Evolutionary conservation across 2,329 filamentous ascomycete species (phyloP).

Genomic region (Bipolaris bicolor): DNA sequence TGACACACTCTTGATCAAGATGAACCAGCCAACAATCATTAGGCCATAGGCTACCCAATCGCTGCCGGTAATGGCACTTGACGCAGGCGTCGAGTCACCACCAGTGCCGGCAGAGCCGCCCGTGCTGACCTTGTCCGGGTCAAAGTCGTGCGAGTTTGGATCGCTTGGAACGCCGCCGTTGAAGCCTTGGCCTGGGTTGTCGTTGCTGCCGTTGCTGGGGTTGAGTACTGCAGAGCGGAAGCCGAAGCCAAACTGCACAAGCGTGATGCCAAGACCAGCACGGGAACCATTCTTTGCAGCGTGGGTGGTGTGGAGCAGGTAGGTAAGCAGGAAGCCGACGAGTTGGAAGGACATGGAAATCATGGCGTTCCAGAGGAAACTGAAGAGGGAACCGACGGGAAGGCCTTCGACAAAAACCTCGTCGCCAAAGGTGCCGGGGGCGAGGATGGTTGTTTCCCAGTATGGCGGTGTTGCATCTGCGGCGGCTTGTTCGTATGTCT

Average conservation of each 20-base stretch:
- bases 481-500: slow-evolving; percentile 98
- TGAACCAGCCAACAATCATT: slow-evolving; percentile 99
- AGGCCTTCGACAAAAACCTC: slow-evolving; percentile 98
- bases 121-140: slow-evolving; percentile 69
- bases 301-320: slow-evolving; percentile 96
- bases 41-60: slow-evolving; percentile 92
- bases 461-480: slow-evolving; percentile 96
- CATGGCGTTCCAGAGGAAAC: slow-evolving; percentile 87
- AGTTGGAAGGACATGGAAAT: slow-evolving; percentile 98
- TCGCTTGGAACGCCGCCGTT: slow-evolving; percentile 73
- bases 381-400: slow-evolving; percentile 86
- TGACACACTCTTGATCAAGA: slow-evolving; percentile 89
- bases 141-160: slow-evolving; percentile 88
- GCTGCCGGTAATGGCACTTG: slow-evolving; percentile 68
- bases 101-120: slow-evolving; percentile 13
- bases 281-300: slow-evolving; percentile 97
- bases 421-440: slow-evolving; percentile 87
- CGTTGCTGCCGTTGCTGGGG: slow-evolving; percentile 46
- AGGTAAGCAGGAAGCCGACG: slow-evolving; percentile 96
- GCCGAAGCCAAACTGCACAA: slow-evolving; percentile 96
- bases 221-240: slow-evolving; percentile 69
- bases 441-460: slow-evolving; percentile 98
- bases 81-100: slow-evolving; percentile 41
- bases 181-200: slow-evolving; percentile 59
- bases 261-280: slow-evolving; percentile 89